Conservation (phyloP, 768 basidiomycete species). For the Suillus paluster region DNA sequence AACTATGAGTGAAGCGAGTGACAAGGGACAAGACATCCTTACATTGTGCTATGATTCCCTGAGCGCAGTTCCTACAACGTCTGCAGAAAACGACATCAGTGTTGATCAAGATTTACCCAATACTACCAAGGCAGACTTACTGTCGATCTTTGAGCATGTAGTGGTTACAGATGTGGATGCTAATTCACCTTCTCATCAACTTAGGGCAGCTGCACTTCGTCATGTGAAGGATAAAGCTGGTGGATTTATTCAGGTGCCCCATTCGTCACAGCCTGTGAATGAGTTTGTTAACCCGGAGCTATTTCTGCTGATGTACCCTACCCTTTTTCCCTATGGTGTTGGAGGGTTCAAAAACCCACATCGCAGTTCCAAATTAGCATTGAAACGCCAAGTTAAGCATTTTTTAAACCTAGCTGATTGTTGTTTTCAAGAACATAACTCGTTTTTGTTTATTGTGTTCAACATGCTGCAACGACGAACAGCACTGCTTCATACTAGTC, state of each 20-base stretch:
- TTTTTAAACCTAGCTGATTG: slow-evolving; percentile 9
- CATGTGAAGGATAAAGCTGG: slow-evolving; percentile 31
- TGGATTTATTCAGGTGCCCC: slow-evolving; percentile 12
- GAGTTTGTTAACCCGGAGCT: slow-evolving; percentile 14
- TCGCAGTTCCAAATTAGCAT: neutral
- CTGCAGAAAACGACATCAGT: too few relatives aligned
- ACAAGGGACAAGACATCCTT: too few relatives aligned
- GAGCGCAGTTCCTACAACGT: too few relatives aligned
- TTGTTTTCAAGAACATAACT: slow-evolving; percentile 24
- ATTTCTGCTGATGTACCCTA: slow-evolving; percentile 24
- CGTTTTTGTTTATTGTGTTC: slow-evolving; percentile 20
- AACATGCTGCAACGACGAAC: slow-evolving; percentile 22
- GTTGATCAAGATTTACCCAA: too few relatives aligned
- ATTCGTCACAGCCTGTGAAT: slow-evolving; percentile 13
- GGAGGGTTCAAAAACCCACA: slow-evolving; percentile 19
- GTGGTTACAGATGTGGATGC: slow-evolving; percentile 38
- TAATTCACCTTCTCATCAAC: slow-evolving; percentile 30
- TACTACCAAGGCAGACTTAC: too few relatives aligned
- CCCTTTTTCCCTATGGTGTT: slow-evolving; percentile 22
- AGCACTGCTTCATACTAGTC: too few relatives aligned
- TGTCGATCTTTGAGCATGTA: slow-evolving; percentile 25
- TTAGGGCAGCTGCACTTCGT: slow-evolving; percentile 37
- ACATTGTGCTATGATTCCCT: too few relatives aligned
- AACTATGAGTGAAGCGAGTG: too few relatives aligned
- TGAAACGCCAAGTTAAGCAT: slow-evolving; percentile 13